phyloP scores from a whole-genome alignment of 2,329 filamentous ascomycete species.

The Gaeumannomyces tritici region DNA sequence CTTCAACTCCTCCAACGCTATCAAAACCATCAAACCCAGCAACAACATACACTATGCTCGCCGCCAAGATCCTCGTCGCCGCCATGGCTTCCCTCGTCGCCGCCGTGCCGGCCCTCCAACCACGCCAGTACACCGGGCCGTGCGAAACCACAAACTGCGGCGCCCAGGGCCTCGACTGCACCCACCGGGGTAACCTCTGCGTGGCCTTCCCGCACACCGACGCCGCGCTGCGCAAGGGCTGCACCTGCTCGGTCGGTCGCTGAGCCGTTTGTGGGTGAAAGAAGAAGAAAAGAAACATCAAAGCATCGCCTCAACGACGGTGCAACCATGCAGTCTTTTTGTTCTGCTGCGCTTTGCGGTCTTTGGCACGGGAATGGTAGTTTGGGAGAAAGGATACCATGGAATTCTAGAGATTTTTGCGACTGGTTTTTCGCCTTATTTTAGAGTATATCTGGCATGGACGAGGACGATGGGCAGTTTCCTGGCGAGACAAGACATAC shows the following conservation, averaged over 20 bases:
- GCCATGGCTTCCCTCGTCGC: neutral
- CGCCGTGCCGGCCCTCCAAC: neutral
- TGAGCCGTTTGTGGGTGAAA: neutral
- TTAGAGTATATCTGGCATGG: too few species aligned
- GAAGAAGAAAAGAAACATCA: neutral
- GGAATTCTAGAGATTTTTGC: too few species aligned
- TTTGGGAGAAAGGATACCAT: too few species aligned
- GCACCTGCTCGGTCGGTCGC: neutral
- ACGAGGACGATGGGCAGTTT: too few species aligned
- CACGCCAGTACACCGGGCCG: neutral
- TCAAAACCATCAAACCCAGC: neutral
- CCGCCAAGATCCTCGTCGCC: neutral
- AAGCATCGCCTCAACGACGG: neutral
- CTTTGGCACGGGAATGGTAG: too few species aligned
- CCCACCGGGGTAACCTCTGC: neutral
- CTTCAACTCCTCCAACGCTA: neutral
- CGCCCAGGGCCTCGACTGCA: neutral
- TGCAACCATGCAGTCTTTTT: too few species aligned
- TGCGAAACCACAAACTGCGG: neutral
- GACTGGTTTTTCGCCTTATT: too few species aligned
- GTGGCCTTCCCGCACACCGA: slow-evolving; percentile 1
- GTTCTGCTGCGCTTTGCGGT: too few species aligned
- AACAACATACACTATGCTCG: neutral
- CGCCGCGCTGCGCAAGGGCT: neutral
- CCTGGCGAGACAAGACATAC: too few species aligned